A percentile compares a stretch with the other conserved stretches of the same genome.
These are phyloP conservation scores for Chimonanthus salicifolius DNA, from an alignment of 164 flowering plant species.

Conservation along the genomic window DNA sequence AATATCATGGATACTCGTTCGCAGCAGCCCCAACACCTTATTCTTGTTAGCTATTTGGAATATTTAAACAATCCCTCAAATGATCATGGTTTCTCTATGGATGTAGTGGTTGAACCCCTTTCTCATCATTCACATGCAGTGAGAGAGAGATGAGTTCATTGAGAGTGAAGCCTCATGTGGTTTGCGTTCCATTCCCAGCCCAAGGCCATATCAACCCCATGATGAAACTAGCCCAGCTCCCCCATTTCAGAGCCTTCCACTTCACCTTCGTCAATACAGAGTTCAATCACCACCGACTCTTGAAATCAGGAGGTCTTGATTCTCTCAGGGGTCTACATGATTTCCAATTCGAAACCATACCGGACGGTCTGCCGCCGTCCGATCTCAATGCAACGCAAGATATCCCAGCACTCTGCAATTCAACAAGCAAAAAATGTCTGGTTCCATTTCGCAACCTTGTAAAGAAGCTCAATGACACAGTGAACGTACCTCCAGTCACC, in stretches of 20 bases:
- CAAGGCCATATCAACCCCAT: conserved; percentile 13
- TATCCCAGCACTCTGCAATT: conserved; percentile 25
- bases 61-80: no score
- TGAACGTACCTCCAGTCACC: conserved; percentile 26
- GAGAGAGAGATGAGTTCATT: no score
- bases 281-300: conserved; percentile 20
- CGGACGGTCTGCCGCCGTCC: conserved; percentile 36
- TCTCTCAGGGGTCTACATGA: conserved; percentile 21
- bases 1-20: no score
- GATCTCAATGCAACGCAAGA: conserved; percentile 33
- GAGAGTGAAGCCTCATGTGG: conserved; percentile 23
- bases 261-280: no score
- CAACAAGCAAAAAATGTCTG: conserved; percentile 17
- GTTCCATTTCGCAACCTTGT: conserved; percentile 31
- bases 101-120: no score
- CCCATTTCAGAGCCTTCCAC: conserved; percentile 17
- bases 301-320: conserved; percentile 32
- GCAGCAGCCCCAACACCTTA: no score
- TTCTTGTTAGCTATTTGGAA: no score
- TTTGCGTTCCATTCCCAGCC: conserved; percentile 34
- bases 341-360: conserved; percentile 38
- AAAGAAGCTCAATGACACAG: background rate
- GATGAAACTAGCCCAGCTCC: conserved; percentile 33
- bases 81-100: no score
- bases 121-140: no score